Conservation (phyloP, 257 asterid genomes). For the Capsicum chinense region DNA sequence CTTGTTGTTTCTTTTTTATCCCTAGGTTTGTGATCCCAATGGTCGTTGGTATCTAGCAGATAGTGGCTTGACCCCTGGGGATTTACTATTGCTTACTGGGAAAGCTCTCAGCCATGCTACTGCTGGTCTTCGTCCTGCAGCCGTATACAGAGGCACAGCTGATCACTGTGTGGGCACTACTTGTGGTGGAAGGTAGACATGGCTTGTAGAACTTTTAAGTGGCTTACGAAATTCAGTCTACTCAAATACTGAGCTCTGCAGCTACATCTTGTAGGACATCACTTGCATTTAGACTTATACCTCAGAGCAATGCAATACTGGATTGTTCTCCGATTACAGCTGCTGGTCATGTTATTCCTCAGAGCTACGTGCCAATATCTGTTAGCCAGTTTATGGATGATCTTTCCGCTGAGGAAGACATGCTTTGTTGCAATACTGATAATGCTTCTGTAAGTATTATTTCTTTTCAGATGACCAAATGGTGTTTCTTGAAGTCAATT, state of each 20-base stretch:
- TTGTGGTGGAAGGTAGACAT: constrained; percentile 70
- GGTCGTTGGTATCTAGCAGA: constrained; percentile 98
- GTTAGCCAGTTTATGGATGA: constrained; percentile 95
- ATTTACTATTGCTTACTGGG: constrained; percentile 87
- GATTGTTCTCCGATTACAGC: constrained; percentile 85
- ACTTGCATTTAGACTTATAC: constrained; percentile 88
- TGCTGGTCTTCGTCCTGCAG: constrained; percentile 90
- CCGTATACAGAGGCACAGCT: constrained; percentile 59
- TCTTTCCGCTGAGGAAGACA: constrained; percentile 85
- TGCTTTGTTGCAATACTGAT: constrained; percentile 58
- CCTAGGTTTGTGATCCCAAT: constrained; percentile 89
- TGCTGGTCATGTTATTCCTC: constrained; percentile 95
- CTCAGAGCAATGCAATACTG: constrained; percentile 88
- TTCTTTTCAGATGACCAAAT: constrained; percentile 8
- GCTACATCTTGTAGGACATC: constrained; percentile 71
- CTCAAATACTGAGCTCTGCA: constrained; percentile 23
- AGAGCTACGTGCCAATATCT: constrained; percentile 80
- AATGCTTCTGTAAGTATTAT: constrained; percentile 64
- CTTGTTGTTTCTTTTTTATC: constrained; percentile 38
- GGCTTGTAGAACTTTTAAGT: constrained; percentile 29
- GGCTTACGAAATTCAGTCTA: constrained; percentile 29
- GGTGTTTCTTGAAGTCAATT: constrained; percentile 27
- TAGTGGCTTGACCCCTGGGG: constrained; percentile 73
- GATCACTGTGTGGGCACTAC: constrained; percentile 52
- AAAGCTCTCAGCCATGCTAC: constrained; percentile 93